Percentiles rank a stretch among this genome's conserved stretches.
These are phyloP conservation scores for Trichoderma lentiforme DNA, from an alignment of 2,329 filamentous ascomycete genomes.

Conservation along the genomic window DNA sequence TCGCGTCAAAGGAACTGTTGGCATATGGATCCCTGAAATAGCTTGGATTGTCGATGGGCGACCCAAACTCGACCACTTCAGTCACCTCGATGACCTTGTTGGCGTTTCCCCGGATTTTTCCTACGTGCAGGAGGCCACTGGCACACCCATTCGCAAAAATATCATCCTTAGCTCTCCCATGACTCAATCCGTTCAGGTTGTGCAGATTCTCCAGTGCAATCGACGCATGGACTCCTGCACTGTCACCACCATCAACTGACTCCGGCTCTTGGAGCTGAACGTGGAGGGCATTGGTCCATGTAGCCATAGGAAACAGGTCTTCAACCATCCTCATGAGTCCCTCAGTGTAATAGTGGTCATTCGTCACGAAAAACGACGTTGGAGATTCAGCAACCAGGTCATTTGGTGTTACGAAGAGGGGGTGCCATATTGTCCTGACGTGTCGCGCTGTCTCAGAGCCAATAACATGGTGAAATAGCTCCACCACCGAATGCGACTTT, in stretches of 20 bases:
- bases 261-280: conserved; percentile 35
- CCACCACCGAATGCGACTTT: conserved; percentile 51
- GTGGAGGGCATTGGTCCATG: conserved; percentile 50
- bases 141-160: conserved; percentile 42
- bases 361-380: conserved; percentile 54
- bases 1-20: conserved; percentile 42
- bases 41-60: conserved; percentile 54
- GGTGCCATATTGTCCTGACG: conserved; percentile 51
- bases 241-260: conserved; percentile 24
- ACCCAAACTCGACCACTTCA: conserved; percentile 43
- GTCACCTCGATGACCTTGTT: conserved; percentile 30
- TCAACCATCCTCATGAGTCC: conserved; percentile 48
- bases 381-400: conserved; percentile 50
- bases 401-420: conserved; percentile 55
- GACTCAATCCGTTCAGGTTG: conserved; percentile 56
- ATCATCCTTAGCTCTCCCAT: conserved; percentile 40
- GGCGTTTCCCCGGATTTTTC: conserved; percentile 24
- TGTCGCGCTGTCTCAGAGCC: conserved; percentile 41
- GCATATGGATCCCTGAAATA: conserved; percentile 55
- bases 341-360: conserved; percentile 54
- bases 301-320: conserved; percentile 37
- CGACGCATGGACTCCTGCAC: conserved; percentile 38
- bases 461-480: conserved; percentile 54
- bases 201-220: conserved; percentile 45
- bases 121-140: conserved; percentile 47